phyloP scores from a whole-genome alignment of 1,139 yeast genomes.

The Blastobotrys elegans region DNA sequence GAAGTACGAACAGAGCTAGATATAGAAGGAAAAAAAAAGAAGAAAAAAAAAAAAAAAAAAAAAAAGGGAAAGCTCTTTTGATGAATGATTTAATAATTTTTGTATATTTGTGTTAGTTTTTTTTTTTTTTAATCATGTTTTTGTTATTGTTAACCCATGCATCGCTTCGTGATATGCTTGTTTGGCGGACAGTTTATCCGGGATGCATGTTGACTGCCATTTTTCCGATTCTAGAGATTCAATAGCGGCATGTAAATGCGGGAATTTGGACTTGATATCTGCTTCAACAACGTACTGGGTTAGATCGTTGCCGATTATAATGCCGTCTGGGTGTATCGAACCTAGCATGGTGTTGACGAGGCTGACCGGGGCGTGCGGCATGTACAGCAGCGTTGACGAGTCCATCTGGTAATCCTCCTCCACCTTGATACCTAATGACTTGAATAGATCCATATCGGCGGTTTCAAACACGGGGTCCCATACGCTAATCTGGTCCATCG shows the following conservation, averaged over 20 bases:
- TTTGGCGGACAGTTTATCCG: conserved; percentile 22
- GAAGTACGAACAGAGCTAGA: conserved; percentile 44
- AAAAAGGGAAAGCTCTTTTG: not conserved
- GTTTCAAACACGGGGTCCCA: conserved; percentile 61
- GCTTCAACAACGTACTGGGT: conserved; percentile 25
- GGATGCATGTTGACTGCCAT: conserved; percentile 13
- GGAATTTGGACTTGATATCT: conserved; percentile 23
- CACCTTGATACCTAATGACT: conserved; percentile 29
- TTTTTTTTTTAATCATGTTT: conserved; percentile 7
- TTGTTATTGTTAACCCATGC: conserved; percentile 31
- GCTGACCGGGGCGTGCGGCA: conserved; percentile 72
- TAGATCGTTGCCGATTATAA: conserved; percentile 34
- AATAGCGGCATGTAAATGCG: conserved; percentile 17
- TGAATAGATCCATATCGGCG: conserved; percentile 38
- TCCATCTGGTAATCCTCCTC: conserved; percentile 17
- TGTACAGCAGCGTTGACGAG: conserved; percentile 42
- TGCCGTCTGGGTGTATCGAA: conserved; percentile 5
- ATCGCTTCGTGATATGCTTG: conserved; percentile 35
- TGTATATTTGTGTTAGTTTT: not conserved
- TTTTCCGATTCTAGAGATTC: conserved; percentile 7
- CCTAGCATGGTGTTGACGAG: conserved; percentile 46
- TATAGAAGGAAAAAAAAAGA: not conserved
- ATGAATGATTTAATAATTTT: not conserved
- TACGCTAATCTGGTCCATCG: conserved; percentile 37
- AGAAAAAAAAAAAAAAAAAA: not conserved